A percentile compares a stretch with the other conserved stretches of the same genome.
These are phyloP conservation scores for Sporothrix humicola DNA, from an alignment of 2,329 filamentous ascomycete genomes.

Conservation along the genomic window DNA sequence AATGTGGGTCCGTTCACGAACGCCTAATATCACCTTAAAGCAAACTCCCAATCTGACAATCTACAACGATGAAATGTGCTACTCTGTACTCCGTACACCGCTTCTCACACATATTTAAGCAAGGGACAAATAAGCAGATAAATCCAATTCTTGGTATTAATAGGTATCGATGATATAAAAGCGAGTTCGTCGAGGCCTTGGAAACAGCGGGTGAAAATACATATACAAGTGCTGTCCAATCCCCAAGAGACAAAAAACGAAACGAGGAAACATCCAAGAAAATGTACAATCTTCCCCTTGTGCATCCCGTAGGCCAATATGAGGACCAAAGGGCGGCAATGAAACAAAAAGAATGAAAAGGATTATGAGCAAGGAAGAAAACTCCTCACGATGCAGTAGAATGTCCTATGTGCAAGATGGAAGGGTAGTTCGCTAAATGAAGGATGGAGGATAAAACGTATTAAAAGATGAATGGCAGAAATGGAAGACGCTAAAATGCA, in stretches of 20 bases:
- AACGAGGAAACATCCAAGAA: not conserved
- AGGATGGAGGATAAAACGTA: not conserved
- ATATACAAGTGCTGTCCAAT: constrained; percentile 24
- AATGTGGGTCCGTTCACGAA: not conserved
- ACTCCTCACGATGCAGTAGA: constrained; percentile 24
- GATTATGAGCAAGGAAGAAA: not conserved
- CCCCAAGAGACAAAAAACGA: not conserved
- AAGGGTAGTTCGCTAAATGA: not conserved
- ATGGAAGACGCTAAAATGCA: too few species aligned
- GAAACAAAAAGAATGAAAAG: constrained; percentile 15
- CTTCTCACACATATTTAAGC: too few species aligned
- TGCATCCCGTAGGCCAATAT: not conserved
- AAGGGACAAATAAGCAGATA: too few species aligned
- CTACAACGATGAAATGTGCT: too few species aligned
- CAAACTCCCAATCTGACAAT: too few species aligned
- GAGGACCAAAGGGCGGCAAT: too few species aligned
- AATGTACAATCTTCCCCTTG: not conserved
- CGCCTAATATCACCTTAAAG: too few species aligned
- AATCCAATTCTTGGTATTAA: constrained; percentile 10
- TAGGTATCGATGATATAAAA: constrained; percentile 14
- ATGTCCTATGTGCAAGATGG: not conserved
- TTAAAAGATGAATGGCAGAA: not conserved
- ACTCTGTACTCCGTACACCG: too few species aligned
- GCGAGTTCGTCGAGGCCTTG: not conserved
- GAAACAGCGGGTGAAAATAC: constrained; percentile 9